Evolutionary conservation across 306 rosid species (phyloP).

Genomic region (Fragaria nilgerrensis): DNA sequence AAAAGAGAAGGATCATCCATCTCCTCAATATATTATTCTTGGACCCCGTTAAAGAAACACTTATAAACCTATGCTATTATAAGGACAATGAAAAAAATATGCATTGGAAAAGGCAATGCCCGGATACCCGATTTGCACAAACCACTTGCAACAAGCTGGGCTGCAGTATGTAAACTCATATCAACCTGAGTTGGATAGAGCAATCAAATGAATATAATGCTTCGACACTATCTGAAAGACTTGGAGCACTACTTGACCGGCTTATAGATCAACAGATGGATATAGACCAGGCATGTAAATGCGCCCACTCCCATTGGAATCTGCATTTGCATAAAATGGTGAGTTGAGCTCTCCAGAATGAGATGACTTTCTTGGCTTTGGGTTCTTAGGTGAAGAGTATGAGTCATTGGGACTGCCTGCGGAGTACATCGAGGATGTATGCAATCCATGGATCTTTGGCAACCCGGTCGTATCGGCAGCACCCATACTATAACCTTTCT

Average conservation of each 20-base stretch:
- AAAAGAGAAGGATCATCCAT: slow-evolving; percentile 1
- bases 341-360: slow-evolving; percentile 85
- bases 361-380: slow-evolving; percentile 67
- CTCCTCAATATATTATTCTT: slow-evolving; percentile 26
- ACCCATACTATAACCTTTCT: slow-evolving; percentile 74
- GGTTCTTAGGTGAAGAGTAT: slow-evolving; percentile 67
- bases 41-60: slow-evolving; percentile 32
- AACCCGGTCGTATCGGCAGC: slow-evolving; percentile 74
- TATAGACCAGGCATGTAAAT: slow-evolving; percentile 47
- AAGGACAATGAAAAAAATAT: slow-evolving; percentile 23
- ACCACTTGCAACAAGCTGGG: slow-evolving; percentile 34
- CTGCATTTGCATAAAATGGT: slow-evolving; percentile 55
- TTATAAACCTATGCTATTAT: slow-evolving; percentile 12
- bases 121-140: slow-evolving; percentile 27
- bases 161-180: slow-evolving; percentile 41
- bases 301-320: slow-evolving; percentile 76
- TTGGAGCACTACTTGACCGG: background rate
- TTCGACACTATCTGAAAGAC: slow-evolving; percentile 8
- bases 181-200: slow-evolving; percentile 36
- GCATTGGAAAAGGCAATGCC: slow-evolving; percentile 20
- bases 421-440: slow-evolving; percentile 70
- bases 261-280: slow-evolving; percentile 49
- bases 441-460: slow-evolving; percentile 85
- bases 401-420: slow-evolving; percentile 58
- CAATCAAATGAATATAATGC: slow-evolving; percentile 63